These are phyloP conservation scores for Aquilaria sinensis DNA, from an alignment of 345 rosid species.

Conservation along the genomic window DNA sequence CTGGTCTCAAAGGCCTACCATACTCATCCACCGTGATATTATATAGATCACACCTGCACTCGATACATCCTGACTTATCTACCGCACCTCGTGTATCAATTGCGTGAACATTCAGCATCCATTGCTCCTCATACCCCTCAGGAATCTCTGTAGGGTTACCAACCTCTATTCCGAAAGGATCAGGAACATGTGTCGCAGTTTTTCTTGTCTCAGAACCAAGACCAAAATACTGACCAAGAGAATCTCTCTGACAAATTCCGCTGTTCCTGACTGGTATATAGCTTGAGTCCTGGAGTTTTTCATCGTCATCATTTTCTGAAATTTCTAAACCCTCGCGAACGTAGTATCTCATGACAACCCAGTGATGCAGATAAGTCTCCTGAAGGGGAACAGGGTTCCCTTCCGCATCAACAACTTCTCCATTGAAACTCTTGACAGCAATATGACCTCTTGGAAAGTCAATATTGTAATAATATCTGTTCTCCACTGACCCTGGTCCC, in stretches of 20 bases:
- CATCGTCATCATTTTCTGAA: neutral
- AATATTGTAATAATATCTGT: constrained; percentile 38
- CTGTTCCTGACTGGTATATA: constrained; percentile 27
- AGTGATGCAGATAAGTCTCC: constrained; percentile 90
- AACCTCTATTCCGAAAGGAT: constrained; percentile 79
- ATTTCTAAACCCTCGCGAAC: constrained; percentile 22
- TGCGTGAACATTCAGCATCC: constrained; percentile 81
- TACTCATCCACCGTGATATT: constrained; percentile 52
- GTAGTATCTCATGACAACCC: constrained; percentile 56
- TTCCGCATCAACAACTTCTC: constrained; percentile 60
- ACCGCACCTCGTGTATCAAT: constrained; percentile 80
- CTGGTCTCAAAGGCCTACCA: constrained; percentile 44
- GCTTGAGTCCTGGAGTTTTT: constrained; percentile 19
- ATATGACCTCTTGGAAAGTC: constrained; percentile 87
- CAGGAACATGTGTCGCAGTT: constrained; percentile 59
- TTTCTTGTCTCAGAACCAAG: constrained; percentile 81
- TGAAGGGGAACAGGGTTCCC: constrained; percentile 69
- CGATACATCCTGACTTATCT: constrained; percentile 70
- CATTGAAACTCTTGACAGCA: constrained; percentile 61
- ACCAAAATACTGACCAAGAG: constrained; percentile 56
- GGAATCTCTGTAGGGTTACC: constrained; percentile 61
- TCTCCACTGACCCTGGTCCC: constrained; percentile 73
- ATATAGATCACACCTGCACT: constrained; percentile 69
- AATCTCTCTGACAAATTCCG: constrained; percentile 51
- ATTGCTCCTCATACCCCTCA: constrained; percentile 56